phyloP scores from a whole-genome alignment of 2,329 filamentous ascomycete species.

The Lanzia echinophila region DNA sequence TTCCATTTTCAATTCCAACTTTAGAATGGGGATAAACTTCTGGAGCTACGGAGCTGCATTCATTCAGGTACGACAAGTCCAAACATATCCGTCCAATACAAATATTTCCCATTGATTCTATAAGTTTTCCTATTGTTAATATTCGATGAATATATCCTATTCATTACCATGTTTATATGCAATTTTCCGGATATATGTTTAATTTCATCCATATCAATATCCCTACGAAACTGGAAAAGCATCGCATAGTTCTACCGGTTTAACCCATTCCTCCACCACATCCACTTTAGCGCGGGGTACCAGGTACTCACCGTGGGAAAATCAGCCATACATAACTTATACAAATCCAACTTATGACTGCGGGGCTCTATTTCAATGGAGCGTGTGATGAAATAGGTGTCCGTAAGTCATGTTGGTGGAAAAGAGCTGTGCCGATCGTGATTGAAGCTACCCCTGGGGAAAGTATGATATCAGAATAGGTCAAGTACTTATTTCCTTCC shows the following conservation, averaged over 20 bases:
- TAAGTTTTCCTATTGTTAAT: no score
- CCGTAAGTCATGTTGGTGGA: not conserved
- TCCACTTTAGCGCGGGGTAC: conserved; percentile 19
- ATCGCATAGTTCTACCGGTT: no score
- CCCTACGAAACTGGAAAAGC: no score
- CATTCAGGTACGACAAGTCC: not conserved
- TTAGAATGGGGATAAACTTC: not conserved
- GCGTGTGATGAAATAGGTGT: not conserved
- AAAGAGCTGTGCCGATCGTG: not conserved
- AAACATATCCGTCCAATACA: no score
- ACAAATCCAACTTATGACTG: not conserved
- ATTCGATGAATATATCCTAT: no score
- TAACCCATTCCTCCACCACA: conserved; percentile 8
- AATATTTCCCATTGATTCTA: no score
- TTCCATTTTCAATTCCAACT: not conserved
- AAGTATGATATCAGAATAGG: not conserved
- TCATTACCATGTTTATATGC: no score
- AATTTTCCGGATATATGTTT: no score
- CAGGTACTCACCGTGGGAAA: not conserved
- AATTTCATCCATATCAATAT: no score
- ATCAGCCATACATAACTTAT: no score
- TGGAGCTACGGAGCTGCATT: not conserved
- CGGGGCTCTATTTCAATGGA: conserved; percentile 1
- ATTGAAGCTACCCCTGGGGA: not conserved
- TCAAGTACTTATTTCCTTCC: conserved; percentile 1